These are phyloP conservation scores for Volvox carteri DNA, from an alignment of 163 green algal species.

Conservation along the genomic window DNA sequence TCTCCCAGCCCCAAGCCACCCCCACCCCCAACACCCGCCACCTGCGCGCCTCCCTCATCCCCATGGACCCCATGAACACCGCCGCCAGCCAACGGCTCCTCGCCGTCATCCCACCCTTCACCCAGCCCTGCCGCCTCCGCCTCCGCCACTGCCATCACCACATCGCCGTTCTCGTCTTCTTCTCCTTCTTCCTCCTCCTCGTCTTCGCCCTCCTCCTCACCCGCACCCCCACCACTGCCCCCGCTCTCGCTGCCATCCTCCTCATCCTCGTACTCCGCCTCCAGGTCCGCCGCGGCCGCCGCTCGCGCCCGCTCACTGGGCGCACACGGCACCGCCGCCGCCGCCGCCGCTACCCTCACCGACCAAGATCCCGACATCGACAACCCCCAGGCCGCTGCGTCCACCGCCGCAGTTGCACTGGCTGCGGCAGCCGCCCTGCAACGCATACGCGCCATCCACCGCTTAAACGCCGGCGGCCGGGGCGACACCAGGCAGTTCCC, in stretches of 20 bases:
- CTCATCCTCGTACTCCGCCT: background rate
- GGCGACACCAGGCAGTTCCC: conserved; percentile 40
- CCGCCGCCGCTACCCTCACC: background rate
- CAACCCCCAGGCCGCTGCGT: background rate
- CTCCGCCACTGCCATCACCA: background rate
- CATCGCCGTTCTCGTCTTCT: background rate
- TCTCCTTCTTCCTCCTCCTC: background rate
- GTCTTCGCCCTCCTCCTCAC: background rate
- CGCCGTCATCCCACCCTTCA: background rate
- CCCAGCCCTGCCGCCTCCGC: background rate
- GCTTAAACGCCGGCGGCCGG: conserved; percentile 23
- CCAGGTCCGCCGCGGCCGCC: background rate
- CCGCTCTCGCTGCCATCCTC: background rate
- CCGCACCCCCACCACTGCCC: background rate
- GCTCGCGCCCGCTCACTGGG: background rate
- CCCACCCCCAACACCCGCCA: background rate
- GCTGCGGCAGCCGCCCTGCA: background rate
- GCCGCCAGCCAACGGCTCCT: too few species aligned
- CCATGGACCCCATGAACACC: background rate
- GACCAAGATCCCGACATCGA: background rate
- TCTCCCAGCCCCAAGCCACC: background rate
- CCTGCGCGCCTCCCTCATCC: background rate
- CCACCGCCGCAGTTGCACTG: background rate
- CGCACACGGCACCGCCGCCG: background rate
- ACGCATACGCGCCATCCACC: background rate